A percentile compares a stretch with the other conserved stretches of the same genome.
Evolutionary conservation across 306 rosid genomes (phyloP).

Genomic region (Arachis stenosperma): DNA sequence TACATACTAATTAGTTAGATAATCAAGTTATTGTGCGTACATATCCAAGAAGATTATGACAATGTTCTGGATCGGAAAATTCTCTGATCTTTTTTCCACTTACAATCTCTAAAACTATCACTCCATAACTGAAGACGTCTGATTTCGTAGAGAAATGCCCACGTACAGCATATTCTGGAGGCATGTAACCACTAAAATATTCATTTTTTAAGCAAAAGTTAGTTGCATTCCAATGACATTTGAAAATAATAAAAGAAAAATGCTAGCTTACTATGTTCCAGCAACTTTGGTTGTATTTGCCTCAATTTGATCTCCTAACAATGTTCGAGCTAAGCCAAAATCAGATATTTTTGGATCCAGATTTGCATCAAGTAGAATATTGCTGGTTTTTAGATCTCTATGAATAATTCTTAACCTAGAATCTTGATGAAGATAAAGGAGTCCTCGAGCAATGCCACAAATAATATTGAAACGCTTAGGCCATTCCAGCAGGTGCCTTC

Average conservation of each 20-base stretch:
- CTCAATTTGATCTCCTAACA: constrained; percentile 8
- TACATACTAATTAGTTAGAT: neutral
- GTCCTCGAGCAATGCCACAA: constrained; percentile 36
- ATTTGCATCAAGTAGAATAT: constrained; percentile 11
- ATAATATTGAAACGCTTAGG: neutral
- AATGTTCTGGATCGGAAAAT: neutral
- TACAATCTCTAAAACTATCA: constrained; percentile 18
- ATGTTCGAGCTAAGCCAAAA: constrained; percentile 26
- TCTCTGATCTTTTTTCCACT: constrained; percentile 16
- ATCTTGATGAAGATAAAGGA: constrained; percentile 38
- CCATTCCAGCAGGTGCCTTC: neutral
- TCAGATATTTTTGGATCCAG: constrained; percentile 33
- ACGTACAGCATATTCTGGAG: constrained; percentile 21
- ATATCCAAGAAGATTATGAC: constrained; percentile 32
- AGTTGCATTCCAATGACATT: neutral
- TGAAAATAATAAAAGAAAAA: neutral
- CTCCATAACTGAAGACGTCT: constrained; percentile 32
- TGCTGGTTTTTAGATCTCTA: constrained; percentile 27
- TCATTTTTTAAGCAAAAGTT: neutral
- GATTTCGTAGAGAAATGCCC: constrained; percentile 23
- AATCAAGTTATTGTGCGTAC: neutral
- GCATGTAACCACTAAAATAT: constrained; percentile 31
- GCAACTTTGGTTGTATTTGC: constrained; percentile 11
- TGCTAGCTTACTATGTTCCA: constrained; percentile 28
- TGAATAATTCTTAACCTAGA: constrained; percentile 33